A percentile compares a stretch with the other conserved stretches of the same genome.
Conservation (phyloP, 768 basidiomycete genomes). For the Neoboletus subvelutipes region DNA sequence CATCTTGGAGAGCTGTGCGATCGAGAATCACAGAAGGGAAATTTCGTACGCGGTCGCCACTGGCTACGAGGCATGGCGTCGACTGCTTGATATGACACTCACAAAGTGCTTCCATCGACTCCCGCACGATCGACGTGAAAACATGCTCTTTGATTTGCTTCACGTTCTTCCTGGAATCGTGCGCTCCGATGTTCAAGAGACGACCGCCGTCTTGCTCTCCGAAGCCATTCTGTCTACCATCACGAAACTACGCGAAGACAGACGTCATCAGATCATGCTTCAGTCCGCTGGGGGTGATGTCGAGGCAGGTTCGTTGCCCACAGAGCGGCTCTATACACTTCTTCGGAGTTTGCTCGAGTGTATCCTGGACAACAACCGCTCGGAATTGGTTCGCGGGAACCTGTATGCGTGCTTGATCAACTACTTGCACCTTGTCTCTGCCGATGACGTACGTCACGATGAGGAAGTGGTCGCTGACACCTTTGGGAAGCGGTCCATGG, state of each 20-base stretch:
- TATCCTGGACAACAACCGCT: slow-evolving; percentile 70
- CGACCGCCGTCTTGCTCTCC: slow-evolving; percentile 78
- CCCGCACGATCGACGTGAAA: slow-evolving; percentile 79
- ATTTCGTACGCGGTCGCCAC: slow-evolving; percentile 67
- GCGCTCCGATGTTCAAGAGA: slow-evolving; percentile 62
- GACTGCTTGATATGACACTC: slow-evolving; percentile 79
- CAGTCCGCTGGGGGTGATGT: slow-evolving; percentile 64
- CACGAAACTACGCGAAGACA: slow-evolving; percentile 85
- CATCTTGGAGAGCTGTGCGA: slow-evolving; percentile 77
- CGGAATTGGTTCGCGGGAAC: slow-evolving; percentile 89
- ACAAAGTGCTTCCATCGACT: slow-evolving; percentile 84
- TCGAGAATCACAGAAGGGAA: slow-evolving; percentile 86
- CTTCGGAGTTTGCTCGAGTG: slow-evolving; percentile 74
- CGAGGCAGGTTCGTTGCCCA: slow-evolving; percentile 68
- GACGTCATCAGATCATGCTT: slow-evolving; percentile 65
- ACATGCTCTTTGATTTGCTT: slow-evolving; percentile 87
- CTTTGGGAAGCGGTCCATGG: slow-evolving; percentile 27
- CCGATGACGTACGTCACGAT: slow-evolving; percentile 16
- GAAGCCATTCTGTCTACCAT: slow-evolving; percentile 80
- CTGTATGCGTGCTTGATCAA: slow-evolving; percentile 91
- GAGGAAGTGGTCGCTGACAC: slow-evolving; percentile 17
- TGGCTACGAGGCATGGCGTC: slow-evolving; percentile 83
- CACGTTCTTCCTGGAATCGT: slow-evolving; percentile 77
- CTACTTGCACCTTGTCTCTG: slow-evolving; percentile 69
- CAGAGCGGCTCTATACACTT: slow-evolving; percentile 74